These are phyloP conservation scores for Xylaria sp. DNA, from an alignment of 2,329 filamentous ascomycete species.

Conservation along the genomic window DNA sequence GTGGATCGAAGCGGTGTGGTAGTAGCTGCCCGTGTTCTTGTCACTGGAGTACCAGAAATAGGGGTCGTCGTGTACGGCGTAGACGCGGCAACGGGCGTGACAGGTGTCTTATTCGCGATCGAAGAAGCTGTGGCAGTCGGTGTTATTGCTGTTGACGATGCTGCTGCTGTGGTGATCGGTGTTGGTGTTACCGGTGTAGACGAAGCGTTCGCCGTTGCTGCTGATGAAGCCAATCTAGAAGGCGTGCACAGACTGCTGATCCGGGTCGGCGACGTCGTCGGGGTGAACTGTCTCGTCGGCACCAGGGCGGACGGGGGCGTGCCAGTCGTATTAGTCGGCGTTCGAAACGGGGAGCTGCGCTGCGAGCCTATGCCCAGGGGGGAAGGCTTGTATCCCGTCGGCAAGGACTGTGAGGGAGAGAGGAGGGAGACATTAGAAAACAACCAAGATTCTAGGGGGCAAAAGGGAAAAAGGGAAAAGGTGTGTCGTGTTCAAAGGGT, in stretches of 20 bases:
- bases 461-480: neutral
- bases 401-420: slow-evolving; percentile 42
- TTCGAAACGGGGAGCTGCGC: slow-evolving; percentile 60
- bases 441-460: no score
- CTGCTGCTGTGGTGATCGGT: slow-evolving; percentile 5
- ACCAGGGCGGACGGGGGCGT: slow-evolving; percentile 53
- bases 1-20: no score
- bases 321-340: slow-evolving; percentile 52
- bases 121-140: no score
- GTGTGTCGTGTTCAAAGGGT: neutral
- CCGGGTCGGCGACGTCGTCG: slow-evolving; percentile 56
- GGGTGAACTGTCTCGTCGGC: slow-evolving; percentile 59
- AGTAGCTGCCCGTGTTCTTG: neutral
- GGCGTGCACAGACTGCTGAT: slow-evolving; percentile 40
- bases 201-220: no score
- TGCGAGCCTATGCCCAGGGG: slow-evolving; percentile 66
- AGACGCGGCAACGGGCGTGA: no score
- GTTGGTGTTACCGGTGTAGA: neutral
- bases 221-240: slow-evolving; percentile 35
- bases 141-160: no score
- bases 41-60: neutral
- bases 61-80: no score
- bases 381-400: slow-evolving; percentile 61
- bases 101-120: no score
- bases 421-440: no score